Evolutionary conservation across 139 green algal species (phyloP), one percentile per base, ranked within the genome.

Genomic region (Chlorella ohadii): DNA sequence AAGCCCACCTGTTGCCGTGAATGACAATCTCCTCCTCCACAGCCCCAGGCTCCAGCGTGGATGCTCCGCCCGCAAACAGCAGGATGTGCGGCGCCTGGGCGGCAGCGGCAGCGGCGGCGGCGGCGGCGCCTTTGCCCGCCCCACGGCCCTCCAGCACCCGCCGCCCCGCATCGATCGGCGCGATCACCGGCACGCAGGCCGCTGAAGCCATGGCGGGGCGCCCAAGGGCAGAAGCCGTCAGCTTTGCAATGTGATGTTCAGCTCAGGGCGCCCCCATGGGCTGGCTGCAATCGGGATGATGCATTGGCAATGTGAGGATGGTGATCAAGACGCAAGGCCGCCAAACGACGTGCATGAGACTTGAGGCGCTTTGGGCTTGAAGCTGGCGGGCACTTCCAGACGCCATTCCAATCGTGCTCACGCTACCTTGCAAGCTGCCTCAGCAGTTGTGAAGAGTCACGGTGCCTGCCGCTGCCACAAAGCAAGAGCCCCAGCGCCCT

Each of bases 11-110:
- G 57, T n/a, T 70, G 70, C 70, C 68, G 9, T 51, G 28, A 2
- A 85, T 81, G 47, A 68, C 57, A 19, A 89, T 72, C 44, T 89
- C 86, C 51, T 89, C 86, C 72, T 89, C 86, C 51, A 80, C 28
- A 13, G 41, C 41, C 1, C 67, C 76, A 28, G 51, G 16, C 7
- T 65, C 74, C 22, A 41, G 67, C 28, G 63, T 59, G 13, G 27
- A 22, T 0, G 74, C 84, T 27, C 33, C 28, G 12, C 86, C 83
- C 20, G 74, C 44, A 72, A 81, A 89, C 12, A 87, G 63, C 78
- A 78, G 33, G 0, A 41, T 56, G 15, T 68, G 76, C 4, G 68
- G 68, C 17, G 36, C 36, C 4, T 4, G 16, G 34, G 51, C 15
- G 51, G 51, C 51, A 22, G 51, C 15, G 51, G 15, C 2, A 22